phyloP scores from a whole-genome alignment of 257 asterid species.

The Solanum gracilifrons region DNA sequence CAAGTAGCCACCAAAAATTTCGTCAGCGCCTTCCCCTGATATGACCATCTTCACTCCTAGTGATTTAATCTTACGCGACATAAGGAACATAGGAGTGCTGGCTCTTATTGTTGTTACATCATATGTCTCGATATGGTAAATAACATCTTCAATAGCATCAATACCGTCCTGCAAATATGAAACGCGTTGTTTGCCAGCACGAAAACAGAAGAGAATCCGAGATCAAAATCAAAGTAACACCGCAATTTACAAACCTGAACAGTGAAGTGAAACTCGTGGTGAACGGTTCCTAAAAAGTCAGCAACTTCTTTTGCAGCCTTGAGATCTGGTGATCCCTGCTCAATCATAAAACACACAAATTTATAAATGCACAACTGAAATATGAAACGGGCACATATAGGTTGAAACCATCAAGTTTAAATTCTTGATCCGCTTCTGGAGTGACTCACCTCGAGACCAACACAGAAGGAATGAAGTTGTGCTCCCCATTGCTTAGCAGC shows the following conservation, averaged over 20 bases:
- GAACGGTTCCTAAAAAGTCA: constrained; percentile 86
- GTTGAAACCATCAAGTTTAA: neutral
- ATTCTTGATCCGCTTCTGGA: neutral
- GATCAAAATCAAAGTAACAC: neutral
- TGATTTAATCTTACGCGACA: constrained; percentile 94
- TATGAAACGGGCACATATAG: neutral
- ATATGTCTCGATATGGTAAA: constrained; percentile 82
- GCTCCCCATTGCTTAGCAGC: constrained; percentile 93
- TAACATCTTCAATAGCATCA: constrained; percentile 97
- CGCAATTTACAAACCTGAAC: constrained; percentile 48
- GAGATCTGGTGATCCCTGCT: constrained; percentile 90
- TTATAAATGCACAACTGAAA: neutral
- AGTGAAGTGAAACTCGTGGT: constrained; percentile 88
- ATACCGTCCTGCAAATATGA: constrained; percentile 61
- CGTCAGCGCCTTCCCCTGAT: constrained; percentile 99
- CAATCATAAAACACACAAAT: neutral
- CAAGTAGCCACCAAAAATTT: constrained; percentile 90
- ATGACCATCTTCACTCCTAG: constrained; percentile 94
- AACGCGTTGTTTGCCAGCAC: neutral
- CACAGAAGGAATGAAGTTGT: constrained; percentile 95
- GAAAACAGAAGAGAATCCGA: neutral
- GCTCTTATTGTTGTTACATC: constrained; percentile 96
- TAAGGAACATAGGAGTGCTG: constrained; percentile 96
- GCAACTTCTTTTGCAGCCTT: constrained; percentile 97
- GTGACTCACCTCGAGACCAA: constrained; percentile 78